Conservation (phyloP, 441 rosid species). For the Eruca vesicaria region DNA sequence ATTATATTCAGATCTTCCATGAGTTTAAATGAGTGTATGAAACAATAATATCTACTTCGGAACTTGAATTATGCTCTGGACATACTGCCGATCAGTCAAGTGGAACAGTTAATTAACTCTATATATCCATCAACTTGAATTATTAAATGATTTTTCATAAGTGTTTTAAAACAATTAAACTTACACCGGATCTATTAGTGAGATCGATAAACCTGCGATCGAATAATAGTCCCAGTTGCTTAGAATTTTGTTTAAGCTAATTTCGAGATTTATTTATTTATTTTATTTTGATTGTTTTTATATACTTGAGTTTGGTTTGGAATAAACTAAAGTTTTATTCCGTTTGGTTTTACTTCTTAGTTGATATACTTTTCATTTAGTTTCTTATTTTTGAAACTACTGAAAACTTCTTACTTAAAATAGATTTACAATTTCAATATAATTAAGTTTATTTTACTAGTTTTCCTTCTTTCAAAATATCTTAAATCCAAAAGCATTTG, state of each 20-base stretch:
- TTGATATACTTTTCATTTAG: too few relatives aligned
- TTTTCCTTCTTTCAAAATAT: too few relatives aligned
- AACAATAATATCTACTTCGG: slow-evolving; percentile 29
- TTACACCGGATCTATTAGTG: not conserved
- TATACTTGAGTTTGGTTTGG: not conserved
- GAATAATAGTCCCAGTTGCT: not conserved
- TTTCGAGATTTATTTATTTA: not conserved
- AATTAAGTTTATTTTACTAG: too few relatives aligned
- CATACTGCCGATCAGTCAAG: not conserved
- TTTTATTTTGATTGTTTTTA: not conserved
- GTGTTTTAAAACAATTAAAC: not conserved
- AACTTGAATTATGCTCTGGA: slow-evolving; percentile 14
- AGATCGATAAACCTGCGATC: not conserved
- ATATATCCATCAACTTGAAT: slow-evolving; percentile 5
- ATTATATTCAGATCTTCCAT: not conserved
- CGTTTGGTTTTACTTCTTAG: not conserved
- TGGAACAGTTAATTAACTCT: not conserved
- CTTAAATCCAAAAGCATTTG: too few relatives aligned
- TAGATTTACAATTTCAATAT: too few relatives aligned
- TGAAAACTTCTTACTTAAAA: not conserved
- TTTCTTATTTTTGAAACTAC: too few relatives aligned
- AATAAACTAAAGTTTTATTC: not conserved
- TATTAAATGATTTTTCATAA: not conserved
- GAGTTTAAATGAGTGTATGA: not conserved
- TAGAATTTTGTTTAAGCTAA: not conserved